Percentiles rank a stretch among this genome's conserved stretches.
These are phyloP conservation scores for Aspergillus biplanus DNA, from an alignment of 495 filamentous ascomycete species.

Conservation along the genomic window DNA sequence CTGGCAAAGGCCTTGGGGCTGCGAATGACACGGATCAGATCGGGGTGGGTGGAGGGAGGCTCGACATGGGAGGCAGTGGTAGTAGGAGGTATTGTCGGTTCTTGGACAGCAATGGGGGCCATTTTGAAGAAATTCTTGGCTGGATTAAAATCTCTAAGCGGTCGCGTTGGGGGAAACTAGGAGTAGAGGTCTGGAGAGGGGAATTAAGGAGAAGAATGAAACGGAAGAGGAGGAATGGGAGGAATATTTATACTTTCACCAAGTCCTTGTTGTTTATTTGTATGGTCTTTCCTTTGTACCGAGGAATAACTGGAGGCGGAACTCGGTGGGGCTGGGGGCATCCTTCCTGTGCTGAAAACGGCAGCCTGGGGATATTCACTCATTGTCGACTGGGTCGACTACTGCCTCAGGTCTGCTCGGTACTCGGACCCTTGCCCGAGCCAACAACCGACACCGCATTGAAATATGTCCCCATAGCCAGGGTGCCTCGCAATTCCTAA, in stretches of 20 bases:
- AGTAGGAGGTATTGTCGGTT: slow-evolving; percentile 17
- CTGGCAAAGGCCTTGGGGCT: slow-evolving; percentile 57
- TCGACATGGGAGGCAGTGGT: slow-evolving; percentile 17
- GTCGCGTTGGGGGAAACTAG: background rate
- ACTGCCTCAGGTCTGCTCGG: no score
- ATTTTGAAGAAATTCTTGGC: slow-evolving; percentile 16
- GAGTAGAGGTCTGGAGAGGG: background rate
- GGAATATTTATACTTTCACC: slow-evolving; percentile 5
- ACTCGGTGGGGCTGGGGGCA: background rate
- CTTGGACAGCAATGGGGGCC: slow-evolving; percentile 27
- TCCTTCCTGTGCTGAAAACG: no score
- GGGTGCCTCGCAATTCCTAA: no score
- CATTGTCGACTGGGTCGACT: no score
- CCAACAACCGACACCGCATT: no score
- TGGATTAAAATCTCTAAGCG: background rate
- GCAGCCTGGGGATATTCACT: no score
- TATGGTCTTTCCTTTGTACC: background rate
- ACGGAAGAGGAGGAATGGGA: background rate
- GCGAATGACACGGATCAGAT: slow-evolving; percentile 38
- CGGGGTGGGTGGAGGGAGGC: slow-evolving; percentile 41
- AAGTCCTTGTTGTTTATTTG: background rate
- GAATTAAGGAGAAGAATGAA: background rate
- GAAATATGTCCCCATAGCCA: no score
- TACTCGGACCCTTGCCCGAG: no score
- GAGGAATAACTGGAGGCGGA: slow-evolving; percentile 8